phyloP scores from a whole-genome alignment of 2,329 filamentous ascomycete species.

The Grosmannia huntii region DNA sequence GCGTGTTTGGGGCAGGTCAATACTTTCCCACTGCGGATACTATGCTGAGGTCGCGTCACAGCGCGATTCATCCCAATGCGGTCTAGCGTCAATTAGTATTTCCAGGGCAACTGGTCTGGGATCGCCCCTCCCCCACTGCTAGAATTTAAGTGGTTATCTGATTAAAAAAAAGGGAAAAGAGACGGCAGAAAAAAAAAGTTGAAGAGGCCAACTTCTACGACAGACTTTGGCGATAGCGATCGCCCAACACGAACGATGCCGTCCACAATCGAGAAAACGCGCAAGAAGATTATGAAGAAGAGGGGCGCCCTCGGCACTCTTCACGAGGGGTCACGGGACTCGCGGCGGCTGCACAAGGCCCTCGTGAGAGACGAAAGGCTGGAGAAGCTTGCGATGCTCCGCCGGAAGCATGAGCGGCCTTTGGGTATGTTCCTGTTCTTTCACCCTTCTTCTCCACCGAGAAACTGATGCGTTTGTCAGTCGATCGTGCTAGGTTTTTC shows the following conservation, averaged over 20 bases:
- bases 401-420: conserved; percentile 61
- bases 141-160: background rate
- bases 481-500: conserved; percentile 11
- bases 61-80: conserved; percentile 6
- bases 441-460: background rate
- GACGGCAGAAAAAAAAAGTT: background rate
- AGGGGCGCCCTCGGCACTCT: conserved; percentile 59
- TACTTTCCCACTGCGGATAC: background rate
- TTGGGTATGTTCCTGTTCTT: conserved; percentile 40
- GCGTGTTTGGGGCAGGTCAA: background rate
- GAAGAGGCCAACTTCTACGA: background rate
- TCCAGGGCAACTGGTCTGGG: conserved; percentile 11
- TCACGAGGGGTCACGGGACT: conserved; percentile 82
- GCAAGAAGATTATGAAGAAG: conserved; percentile 78
- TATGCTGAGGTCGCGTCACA: conserved; percentile 7
- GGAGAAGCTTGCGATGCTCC: conserved; percentile 53
- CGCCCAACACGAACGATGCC: conserved; percentile 42
- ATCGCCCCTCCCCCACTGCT: conserved; percentile 6
- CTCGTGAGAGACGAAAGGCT: conserved; percentile 72
- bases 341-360: conserved; percentile 67
- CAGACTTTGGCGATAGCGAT: background rate
- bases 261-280: conserved; percentile 65
- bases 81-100: conserved; percentile 10
- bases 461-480: background rate
- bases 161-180: conserved; percentile 3